phyloP scores from a whole-genome alignment of 2,329 filamentous ascomycete genomes.

The Apiospora hydei region DNA sequence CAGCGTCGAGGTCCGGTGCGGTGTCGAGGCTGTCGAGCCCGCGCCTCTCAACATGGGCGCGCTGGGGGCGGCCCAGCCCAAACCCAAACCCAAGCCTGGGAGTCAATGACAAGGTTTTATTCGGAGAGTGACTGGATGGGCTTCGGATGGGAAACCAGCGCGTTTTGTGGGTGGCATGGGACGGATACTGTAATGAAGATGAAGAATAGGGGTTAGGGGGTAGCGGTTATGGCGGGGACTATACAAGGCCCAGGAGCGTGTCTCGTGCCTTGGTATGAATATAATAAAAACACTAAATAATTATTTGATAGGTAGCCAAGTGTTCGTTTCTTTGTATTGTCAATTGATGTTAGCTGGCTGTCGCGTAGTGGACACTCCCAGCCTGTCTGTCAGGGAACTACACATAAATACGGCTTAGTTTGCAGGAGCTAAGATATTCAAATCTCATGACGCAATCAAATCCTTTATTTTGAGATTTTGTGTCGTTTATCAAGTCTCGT shows the following conservation, averaged over 20 bases:
- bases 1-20: conserved; percentile 46
- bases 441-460: not conserved
- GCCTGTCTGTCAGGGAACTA: not conserved
- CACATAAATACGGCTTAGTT: not conserved
- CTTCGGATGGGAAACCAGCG: not conserved
- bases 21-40: conserved; percentile 38
- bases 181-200: not conserved
- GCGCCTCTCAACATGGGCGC: conserved; percentile 36
- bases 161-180: not conserved
- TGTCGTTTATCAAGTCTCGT: not conserved
- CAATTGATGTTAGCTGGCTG: not conserved
- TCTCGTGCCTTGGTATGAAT: not conserved
- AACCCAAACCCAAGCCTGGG: not conserved
- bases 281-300: not conserved
- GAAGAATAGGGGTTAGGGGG: too few relatives aligned
- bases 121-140: not conserved
- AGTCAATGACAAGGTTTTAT: not conserved
- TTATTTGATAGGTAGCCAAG: not conserved
- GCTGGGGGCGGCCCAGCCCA: not conserved
- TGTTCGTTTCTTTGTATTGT: not conserved
- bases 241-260: not conserved
- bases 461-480: not conserved
- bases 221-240: too few relatives aligned
- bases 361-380: not conserved
- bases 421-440: not conserved